A percentile compares a stretch with the other conserved stretches of the same genome.
Conservation (phyloP, 2,329 filamentous ascomycete species). For the Exophiala alcalophila region DNA sequence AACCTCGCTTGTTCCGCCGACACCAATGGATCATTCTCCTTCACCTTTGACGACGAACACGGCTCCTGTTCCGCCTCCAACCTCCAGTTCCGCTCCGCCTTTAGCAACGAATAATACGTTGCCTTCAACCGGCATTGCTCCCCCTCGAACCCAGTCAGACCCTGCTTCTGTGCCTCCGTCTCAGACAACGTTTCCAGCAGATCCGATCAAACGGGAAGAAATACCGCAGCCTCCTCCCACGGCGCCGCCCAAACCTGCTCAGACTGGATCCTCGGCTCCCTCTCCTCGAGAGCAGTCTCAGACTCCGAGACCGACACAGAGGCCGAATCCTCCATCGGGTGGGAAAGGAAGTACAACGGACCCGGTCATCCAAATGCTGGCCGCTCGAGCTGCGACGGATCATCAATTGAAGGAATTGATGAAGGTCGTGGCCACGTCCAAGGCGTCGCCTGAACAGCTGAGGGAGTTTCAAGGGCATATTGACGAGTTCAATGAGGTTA, state of each 20-base stretch:
- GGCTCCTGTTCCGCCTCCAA: no score
- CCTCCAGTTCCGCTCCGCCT: no score
- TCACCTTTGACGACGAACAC: no score
- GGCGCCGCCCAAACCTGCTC: conserved; percentile 19
- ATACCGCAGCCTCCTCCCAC: background rate
- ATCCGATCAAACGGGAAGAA: background rate
- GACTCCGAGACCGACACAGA: conserved; percentile 8
- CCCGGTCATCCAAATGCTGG: conserved; percentile 53
- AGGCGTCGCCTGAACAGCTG: conserved; percentile 49
- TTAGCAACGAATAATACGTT: no score
- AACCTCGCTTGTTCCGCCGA: no score
- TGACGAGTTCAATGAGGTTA: conserved; percentile 50
- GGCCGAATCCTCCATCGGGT: conserved; percentile 32
- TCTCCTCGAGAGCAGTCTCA: background rate
- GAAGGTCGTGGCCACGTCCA: conserved; percentile 50
- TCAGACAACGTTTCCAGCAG: background rate
- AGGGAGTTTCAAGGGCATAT: conserved; percentile 51
- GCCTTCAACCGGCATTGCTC: no score
- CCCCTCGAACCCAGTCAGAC: no score
- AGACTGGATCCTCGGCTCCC: conserved; percentile 24
- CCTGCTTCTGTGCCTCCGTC: no score
- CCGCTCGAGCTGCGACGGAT: conserved; percentile 49
- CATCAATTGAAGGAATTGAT: conserved; percentile 50
- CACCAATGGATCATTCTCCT: no score
- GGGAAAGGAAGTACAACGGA: conserved; percentile 46